Evolutionary conservation across 2,329 filamentous ascomycete species (phyloP).

Genomic region (Trichoderma sp.): DNA sequence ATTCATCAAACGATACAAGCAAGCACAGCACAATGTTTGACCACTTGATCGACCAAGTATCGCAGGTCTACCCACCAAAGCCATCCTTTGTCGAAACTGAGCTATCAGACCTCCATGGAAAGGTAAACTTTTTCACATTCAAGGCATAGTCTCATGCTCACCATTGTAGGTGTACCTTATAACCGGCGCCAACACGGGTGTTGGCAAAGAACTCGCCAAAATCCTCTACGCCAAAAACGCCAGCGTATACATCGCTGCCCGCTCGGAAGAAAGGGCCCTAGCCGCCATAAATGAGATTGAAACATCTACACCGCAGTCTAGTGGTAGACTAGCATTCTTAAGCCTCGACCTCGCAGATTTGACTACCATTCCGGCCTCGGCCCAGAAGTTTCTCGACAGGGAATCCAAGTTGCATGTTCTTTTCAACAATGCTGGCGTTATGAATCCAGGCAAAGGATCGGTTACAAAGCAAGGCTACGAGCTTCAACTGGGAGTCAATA

Average conservation of each 20-base stretch:
- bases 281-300: not conserved
- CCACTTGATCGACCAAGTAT: not conserved
- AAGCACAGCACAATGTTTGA: not conserved
- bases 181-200: slow-evolving; percentile 39
- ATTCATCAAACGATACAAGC: not conserved
- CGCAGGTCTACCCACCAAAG: not conserved
- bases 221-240: slow-evolving; percentile 54
- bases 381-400: not conserved
- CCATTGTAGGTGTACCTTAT: slow-evolving; percentile 26
- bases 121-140: not conserved
- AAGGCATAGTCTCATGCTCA: not conserved
- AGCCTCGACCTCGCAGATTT: not conserved
- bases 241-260: slow-evolving; percentile 52
- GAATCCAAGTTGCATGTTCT: not conserved
- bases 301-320: not conserved
- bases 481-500: not conserved
- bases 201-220: slow-evolving; percentile 49
- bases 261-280: slow-evolving; percentile 30
- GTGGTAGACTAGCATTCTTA: not conserved
- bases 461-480: not conserved
- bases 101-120: not conserved
- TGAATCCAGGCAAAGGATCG: not conserved
- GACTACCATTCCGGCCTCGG: not conserved
- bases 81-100: not conserved
- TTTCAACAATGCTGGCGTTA: not conserved